phyloP scores from a whole-genome alignment of 2,329 filamentous ascomycete genomes.

The Cercospora canescens region DNA sequence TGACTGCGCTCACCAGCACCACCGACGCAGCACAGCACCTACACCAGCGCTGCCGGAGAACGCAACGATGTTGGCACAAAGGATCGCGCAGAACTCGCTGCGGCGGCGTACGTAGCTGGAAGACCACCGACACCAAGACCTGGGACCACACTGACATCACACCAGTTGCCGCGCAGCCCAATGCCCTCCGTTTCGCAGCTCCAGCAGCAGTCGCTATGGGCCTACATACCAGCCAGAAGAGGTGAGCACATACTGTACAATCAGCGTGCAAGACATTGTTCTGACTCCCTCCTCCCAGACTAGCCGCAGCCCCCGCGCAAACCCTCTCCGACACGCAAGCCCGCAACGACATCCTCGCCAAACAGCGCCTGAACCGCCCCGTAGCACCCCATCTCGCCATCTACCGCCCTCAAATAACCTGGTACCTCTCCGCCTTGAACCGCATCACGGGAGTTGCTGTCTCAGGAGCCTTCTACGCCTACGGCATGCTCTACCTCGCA shows the following conservation, averaged over 20 bases:
- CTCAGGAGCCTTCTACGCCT: slow-evolving; percentile 75
- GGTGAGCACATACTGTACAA: too few relatives aligned
- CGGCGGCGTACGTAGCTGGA: slow-evolving; percentile 26
- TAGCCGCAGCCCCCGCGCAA: slow-evolving; percentile 50
- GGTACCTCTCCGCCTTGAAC: slow-evolving; percentile 73
- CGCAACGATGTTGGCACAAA: slow-evolving; percentile 47
- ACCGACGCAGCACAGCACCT: not conserved
- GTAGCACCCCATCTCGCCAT: slow-evolving; percentile 81
- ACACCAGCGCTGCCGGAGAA: slow-evolving; percentile 15
- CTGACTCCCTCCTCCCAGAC: slow-evolving; percentile 27
- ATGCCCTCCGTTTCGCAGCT: slow-evolving; percentile 47
- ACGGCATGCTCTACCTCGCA: slow-evolving; percentile 76
- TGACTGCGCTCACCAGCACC: slow-evolving; percentile 19
- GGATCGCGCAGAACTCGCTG: slow-evolving; percentile 46
- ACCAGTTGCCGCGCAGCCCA: slow-evolving; percentile 47
- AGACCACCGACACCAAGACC: not conserved
- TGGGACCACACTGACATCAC: slow-evolving; percentile 22
- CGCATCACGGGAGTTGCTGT: slow-evolving; percentile 79
- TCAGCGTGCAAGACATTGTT: too few relatives aligned
- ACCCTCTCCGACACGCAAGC: slow-evolving; percentile 55
- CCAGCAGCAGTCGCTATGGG: slow-evolving; percentile 45
- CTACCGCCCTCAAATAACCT: slow-evolving; percentile 86
- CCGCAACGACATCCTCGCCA: slow-evolving; percentile 67
- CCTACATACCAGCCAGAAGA: slow-evolving; percentile 42
- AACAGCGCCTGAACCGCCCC: slow-evolving; percentile 79